These are phyloP conservation scores for Salix koriyanagi DNA, from an alignment of 345 rosid genomes.

Conservation along the genomic window DNA sequence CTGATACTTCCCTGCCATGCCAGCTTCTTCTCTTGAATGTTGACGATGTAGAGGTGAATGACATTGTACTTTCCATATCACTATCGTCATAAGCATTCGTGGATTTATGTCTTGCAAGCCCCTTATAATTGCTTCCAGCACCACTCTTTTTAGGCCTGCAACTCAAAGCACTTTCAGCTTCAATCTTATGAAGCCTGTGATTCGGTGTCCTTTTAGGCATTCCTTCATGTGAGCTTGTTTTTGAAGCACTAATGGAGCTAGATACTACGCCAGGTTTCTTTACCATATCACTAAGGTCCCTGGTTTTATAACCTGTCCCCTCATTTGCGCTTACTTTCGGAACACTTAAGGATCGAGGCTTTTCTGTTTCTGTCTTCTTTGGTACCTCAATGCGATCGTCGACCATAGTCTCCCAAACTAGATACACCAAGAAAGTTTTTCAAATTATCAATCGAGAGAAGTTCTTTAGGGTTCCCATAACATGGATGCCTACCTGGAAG, in stretches of 20 bases:
- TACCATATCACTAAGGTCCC: not conserved
- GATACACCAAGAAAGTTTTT: slow-evolving; percentile 40
- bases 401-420: slow-evolving; percentile 19
- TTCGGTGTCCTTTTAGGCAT: not conserved
- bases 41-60: slow-evolving; percentile 18
- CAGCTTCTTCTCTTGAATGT: slow-evolving; percentile 46
- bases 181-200: slow-evolving; percentile 6
- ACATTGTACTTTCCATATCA: slow-evolving; percentile 41
- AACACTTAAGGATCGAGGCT: slow-evolving; percentile 20
- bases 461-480: slow-evolving; percentile 43
- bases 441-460: slow-evolving; percentile 40
- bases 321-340: not conserved
- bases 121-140: slow-evolving; percentile 14
- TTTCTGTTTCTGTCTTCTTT: slow-evolving; percentile 22
- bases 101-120: slow-evolving; percentile 14
- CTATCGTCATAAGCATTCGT: slow-evolving; percentile 23
- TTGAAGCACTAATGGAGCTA: not conserved
- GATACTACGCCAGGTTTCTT: not conserved
- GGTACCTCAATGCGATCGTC: slow-evolving; percentile 12
- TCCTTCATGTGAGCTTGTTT: not conserved
- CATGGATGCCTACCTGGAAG: slow-evolving; percentile 53
- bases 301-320: not conserved
- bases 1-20: slow-evolving; percentile 28
- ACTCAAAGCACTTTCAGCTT: slow-evolving; percentile 3
- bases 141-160: slow-evolving; percentile 7